These are phyloP conservation scores for Erigeron philadelphicus DNA, from an alignment of 140 eudicot genomes.

Conservation along the genomic window DNA sequence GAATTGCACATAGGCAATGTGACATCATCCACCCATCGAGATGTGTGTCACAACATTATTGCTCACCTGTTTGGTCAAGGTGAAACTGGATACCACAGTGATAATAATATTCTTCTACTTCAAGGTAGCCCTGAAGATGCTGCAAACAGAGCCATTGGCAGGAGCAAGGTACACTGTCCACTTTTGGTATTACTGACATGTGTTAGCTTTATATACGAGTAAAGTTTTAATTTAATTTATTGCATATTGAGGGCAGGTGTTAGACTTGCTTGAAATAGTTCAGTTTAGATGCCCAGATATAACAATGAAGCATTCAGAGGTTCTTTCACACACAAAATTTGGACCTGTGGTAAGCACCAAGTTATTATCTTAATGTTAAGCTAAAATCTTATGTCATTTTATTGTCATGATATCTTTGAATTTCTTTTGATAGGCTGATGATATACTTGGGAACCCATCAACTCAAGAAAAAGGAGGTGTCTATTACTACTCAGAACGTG, in stretches of 20 bases:
- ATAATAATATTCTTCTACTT: conserved; percentile 31
- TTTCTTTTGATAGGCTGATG: conserved; percentile 63
- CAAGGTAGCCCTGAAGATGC: conserved; percentile 42
- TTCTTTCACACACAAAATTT: conserved; percentile 55
- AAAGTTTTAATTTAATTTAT: neutral
- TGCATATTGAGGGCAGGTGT: conserved; percentile 43
- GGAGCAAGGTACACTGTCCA: conserved; percentile 54
- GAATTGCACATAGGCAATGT: conserved; percentile 75
- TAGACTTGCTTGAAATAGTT: conserved; percentile 79
- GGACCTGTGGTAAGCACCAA: conserved; percentile 58
- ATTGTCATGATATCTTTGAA: neutral
- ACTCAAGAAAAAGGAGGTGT: conserved; percentile 67
- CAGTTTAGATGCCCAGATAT: conserved; percentile 90
- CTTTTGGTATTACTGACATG: neutral
- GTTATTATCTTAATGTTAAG: neutral
- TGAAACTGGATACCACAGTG: conserved; percentile 34
- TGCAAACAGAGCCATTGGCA: conserved; percentile 39
- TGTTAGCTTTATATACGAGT: conserved; percentile 8
- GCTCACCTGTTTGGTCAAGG: conserved; percentile 53
- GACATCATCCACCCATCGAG: conserved; percentile 57
- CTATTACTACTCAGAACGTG: conserved; percentile 91
- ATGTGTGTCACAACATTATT: conserved; percentile 66
- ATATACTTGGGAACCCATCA: conserved; percentile 64
- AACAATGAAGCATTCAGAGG: conserved; percentile 60
- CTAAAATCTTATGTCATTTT: neutral